Percentiles rank a stretch among this genome's conserved stretches.
These are phyloP conservation scores for Imleria badia DNA, from an alignment of 768 basidiomycete species.

Conservation along the genomic window DNA sequence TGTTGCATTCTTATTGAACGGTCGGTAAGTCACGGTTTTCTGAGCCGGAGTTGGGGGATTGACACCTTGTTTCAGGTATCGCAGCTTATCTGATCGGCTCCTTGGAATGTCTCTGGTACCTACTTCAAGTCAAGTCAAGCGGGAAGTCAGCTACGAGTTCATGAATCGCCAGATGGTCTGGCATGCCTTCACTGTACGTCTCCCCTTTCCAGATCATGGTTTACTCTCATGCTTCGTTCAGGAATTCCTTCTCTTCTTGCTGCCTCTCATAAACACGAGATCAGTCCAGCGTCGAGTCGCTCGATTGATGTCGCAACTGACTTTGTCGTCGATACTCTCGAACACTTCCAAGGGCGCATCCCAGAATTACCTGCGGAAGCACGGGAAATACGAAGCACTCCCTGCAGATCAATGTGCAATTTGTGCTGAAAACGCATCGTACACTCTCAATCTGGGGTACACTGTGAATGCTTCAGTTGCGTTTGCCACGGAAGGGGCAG, in stretches of 20 bases:
- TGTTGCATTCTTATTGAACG: constrained; percentile 80
- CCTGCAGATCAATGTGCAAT: constrained; percentile 83
- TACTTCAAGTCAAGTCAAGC: constrained; percentile 61
- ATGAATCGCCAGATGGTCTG: constrained; percentile 99
- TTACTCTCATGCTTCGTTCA: constrained; percentile 33
- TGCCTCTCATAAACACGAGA: constrained; percentile 79
- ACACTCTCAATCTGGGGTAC: constrained; percentile 56
- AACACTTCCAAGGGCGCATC: constrained; percentile 23
- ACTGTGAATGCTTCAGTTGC: constrained; percentile 42
- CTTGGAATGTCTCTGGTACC: constrained; percentile 75
- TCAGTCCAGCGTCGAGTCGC: constrained; percentile 57
- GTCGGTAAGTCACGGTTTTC: constrained; percentile 54
- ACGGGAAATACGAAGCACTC: constrained; percentile 70
- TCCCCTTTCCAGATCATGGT: neutral
- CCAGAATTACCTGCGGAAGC: constrained; percentile 16
- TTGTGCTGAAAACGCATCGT: constrained; percentile 75
- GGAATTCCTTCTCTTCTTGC: constrained; percentile 93
- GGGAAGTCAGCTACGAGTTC: constrained; percentile 95
- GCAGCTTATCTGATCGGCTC: constrained; percentile 78
- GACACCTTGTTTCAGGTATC: constrained; percentile 58
- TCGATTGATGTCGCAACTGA: constrained; percentile 32
- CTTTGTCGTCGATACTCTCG: constrained; percentile 32
- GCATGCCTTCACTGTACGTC: constrained; percentile 92
- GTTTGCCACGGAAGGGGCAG: constrained; percentile 17
- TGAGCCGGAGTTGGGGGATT: neutral